phyloP scores from a whole-genome alignment of 2,329 filamentous ascomycete genomes.

The Venturia asperata region DNA sequence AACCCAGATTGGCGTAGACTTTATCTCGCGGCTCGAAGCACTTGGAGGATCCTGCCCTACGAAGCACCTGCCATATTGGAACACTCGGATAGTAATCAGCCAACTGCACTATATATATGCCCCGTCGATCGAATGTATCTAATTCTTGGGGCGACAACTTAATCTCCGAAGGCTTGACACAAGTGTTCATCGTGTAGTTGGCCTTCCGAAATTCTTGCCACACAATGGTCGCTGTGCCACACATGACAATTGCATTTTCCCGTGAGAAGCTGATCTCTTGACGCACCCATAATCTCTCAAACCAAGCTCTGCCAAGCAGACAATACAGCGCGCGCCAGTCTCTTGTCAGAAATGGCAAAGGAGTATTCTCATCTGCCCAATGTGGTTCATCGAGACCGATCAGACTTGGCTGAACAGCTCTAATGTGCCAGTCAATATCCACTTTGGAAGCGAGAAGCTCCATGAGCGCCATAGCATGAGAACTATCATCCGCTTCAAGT shows the following conservation, averaged over 20 bases:
- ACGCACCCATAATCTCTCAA: constrained; percentile 3
- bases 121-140: too few species aligned
- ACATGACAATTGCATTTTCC: neutral
- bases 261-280: neutral
- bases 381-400: neutral
- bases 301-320: neutral
- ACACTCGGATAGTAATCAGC: neutral
- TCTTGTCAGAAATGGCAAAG: neutral
- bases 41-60: neutral
- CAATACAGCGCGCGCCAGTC: neutral
- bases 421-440: neutral
- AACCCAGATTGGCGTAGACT: constrained; percentile 4
- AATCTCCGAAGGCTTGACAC: too few species aligned
- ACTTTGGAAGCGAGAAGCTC: constrained; percentile 9
- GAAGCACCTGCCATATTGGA: neutral
- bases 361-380: neutral
- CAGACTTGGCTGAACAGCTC: neutral
- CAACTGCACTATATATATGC: neutral
- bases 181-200: neutral
- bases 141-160: too few species aligned
- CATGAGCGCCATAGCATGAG: constrained; percentile 1
- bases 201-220: neutral
- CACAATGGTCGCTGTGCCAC: neutral
- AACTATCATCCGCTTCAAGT: neutral
- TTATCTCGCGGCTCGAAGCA: constrained; percentile 1